Base-by-base conservation (phyloP, 352 stramenopile species). In the Thraustochytrium striatum region DNA sequence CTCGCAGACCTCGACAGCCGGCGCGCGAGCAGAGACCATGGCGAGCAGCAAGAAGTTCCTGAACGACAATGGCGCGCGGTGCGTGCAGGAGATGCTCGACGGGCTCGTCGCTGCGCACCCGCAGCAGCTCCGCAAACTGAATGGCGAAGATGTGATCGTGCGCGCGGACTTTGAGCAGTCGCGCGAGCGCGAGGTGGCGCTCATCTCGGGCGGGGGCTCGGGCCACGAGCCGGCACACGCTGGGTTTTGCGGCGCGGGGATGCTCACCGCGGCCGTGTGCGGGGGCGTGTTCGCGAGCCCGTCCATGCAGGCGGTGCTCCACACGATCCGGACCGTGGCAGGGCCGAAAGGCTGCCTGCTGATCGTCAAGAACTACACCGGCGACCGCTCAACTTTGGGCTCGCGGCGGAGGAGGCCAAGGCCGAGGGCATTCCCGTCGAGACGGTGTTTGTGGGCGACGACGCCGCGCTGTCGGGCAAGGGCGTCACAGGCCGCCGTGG, bases 291-390 rank as follows among this genome's bases (percentile, higher is more conserved):
- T 99, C 85, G 95, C 96, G 21, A 97, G 89, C 55, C 96, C 96
- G 3, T 92, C 90, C 50, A 94, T 95, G 25, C 87, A 90, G 59
- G 90, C 95, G 57, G 93, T 99, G 68, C 87, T 98, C 25, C 89
- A 90, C 9, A 94, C 94, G n/a, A 98, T 99, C 84, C 90, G 92
- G 38, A 87, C 94, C 30, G 87, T 89, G 3, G 86, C 88, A 33
- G 82, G 85, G 9, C 58, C 81, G 21, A 72, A 83, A 69, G 59
- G 58, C 55, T 97, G 93, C 75, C 85, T 99, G 3, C 81, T 99
- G 1, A 91, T 99, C 59, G 93, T 99, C 36, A 99, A 98, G 88
- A 99, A 99, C 87, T 99, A 99, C 89, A 99, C 95, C 1, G 95
- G 96, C 32, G 96, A 99, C 86, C 89, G 94, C 87, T 99, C 47